phyloP scores from a whole-genome alignment of 495 filamentous ascomycete species.

The Thermothielavioides terrestris region DNA sequence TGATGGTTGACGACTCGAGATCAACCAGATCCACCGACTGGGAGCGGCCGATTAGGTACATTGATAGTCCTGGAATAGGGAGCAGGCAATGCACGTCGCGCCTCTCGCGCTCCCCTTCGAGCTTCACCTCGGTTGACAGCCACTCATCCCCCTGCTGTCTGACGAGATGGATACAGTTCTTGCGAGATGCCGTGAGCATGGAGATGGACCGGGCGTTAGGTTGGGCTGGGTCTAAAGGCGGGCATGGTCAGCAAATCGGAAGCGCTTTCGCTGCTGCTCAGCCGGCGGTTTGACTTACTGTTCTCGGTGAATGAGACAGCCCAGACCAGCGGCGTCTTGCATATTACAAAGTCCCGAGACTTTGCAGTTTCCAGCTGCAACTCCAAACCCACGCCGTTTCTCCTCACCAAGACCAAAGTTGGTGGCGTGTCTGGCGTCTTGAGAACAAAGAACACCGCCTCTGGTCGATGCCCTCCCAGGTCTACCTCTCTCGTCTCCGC shows the following conservation, averaged over 20 bases:
- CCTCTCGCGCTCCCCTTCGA: conserved; percentile 18
- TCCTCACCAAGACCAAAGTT: conserved; percentile 46
- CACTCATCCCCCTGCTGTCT: conserved; percentile 30
- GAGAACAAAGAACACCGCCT: conserved; percentile 49
- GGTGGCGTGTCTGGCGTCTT: conserved; percentile 26
- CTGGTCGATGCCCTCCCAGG: conserved; percentile 43
- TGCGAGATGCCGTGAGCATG: conserved; percentile 34
- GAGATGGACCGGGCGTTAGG: conserved; percentile 9
- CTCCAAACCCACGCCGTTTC: conserved; percentile 50
- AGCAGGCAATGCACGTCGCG: conserved; percentile 33
- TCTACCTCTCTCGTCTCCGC: conserved; percentile 38
- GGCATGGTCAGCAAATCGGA: too few relatives aligned
- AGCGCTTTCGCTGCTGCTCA: not conserved
- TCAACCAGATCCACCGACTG: conserved; percentile 47
- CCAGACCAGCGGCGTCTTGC: conserved; percentile 36
- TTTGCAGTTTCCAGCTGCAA: conserved; percentile 28
- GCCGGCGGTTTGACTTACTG: conserved; percentile 18
- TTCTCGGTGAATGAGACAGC: conserved; percentile 36
- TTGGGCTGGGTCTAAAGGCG: not conserved
- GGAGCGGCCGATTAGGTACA: conserved; percentile 38
- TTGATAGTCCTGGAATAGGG: conserved; percentile 36
- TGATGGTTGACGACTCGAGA: conserved; percentile 37
- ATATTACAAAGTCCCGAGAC: conserved; percentile 32
- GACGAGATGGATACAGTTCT: conserved; percentile 39
- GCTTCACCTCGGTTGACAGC: conserved; percentile 30